Evolutionary conservation across 2,329 filamentous ascomycete genomes (phyloP).

Genomic region (Zymoseptoria crescenta): DNA sequence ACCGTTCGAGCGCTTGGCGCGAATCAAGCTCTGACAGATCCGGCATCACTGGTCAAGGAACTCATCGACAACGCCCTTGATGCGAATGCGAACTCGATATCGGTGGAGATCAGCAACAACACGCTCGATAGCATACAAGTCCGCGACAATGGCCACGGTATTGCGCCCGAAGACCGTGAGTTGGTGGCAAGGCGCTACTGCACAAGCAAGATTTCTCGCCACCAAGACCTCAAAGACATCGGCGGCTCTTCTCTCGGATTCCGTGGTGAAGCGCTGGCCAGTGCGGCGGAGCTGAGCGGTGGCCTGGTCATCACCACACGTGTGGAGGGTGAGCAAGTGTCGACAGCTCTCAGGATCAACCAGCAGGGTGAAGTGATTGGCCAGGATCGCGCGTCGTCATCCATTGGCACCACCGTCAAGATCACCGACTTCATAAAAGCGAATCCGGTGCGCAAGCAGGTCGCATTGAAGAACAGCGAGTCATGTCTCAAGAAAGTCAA

Average conservation of each 20-base stretch:
- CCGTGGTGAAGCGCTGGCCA: slow-evolving; percentile 65
- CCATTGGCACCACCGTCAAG: slow-evolving; percentile 61
- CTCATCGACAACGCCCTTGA: slow-evolving; percentile 72
- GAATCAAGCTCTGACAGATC: slow-evolving; percentile 51
- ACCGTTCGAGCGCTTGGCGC: slow-evolving; percentile 53
- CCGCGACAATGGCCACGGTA: slow-evolving; percentile 66
- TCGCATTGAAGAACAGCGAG: slow-evolving; percentile 48
- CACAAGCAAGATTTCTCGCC: slow-evolving; percentile 64
- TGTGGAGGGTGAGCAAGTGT: slow-evolving; percentile 53
- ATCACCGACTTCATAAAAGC: slow-evolving; percentile 52
- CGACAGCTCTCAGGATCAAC: slow-evolving; percentile 45
- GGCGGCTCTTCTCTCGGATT: slow-evolving; percentile 62
- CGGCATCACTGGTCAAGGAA: slow-evolving; percentile 62
- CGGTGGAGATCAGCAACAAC: slow-evolving; percentile 57
- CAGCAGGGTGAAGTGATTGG: slow-evolving; percentile 37
- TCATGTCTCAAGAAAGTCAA: slow-evolving; percentile 53
- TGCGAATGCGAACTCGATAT: slow-evolving; percentile 58
- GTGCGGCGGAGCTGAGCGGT: slow-evolving; percentile 52
- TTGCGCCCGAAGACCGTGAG: slow-evolving; percentile 53
- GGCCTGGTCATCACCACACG: slow-evolving; percentile 55
- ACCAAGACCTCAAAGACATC: slow-evolving; percentile 52
- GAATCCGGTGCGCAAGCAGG: slow-evolving; percentile 57
- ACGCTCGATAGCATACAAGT: slow-evolving; percentile 63
- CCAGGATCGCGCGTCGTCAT: slow-evolving; percentile 44
- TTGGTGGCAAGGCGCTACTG: slow-evolving; percentile 58